These are phyloP conservation scores for Xylaria sp. DNA, from an alignment of 2,329 filamentous ascomycete species.

Conservation along the genomic window DNA sequence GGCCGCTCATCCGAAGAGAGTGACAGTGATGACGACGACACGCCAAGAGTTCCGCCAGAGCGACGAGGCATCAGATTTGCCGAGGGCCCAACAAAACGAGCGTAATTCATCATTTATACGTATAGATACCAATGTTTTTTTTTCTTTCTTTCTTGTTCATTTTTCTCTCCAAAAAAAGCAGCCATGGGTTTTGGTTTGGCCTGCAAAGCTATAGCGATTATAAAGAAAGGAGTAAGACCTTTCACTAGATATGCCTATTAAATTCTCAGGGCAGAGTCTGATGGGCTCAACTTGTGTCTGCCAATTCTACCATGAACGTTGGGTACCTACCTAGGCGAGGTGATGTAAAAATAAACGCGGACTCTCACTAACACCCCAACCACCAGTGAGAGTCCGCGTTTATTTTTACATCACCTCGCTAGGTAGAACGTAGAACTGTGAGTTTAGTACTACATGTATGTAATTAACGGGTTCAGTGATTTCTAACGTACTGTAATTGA, in stretches of 20 bases:
- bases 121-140: constrained; percentile 9
- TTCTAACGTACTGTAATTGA: background rate
- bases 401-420: too few relatives aligned
- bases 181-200: constrained; percentile 7
- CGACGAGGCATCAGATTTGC: constrained; percentile 71
- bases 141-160: background rate
- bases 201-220: constrained; percentile 22
- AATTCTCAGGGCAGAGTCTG: too few relatives aligned
- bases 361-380: too few relatives aligned
- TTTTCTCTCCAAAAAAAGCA: constrained; percentile 9
- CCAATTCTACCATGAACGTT: background rate
- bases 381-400: too few relatives aligned
- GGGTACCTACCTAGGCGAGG: too few relatives aligned
- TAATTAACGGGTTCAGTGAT: background rate
- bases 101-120: constrained; percentile 24
- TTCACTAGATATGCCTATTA: background rate
- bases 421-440: too few relatives aligned
- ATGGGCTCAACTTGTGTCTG: background rate
- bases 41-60: constrained; percentile 61
- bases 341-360: too few relatives aligned
- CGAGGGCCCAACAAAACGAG: constrained; percentile 54
- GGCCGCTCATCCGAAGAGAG: constrained; percentile 57
- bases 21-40: constrained; percentile 69
- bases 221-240: constrained; percentile 10
- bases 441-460: too few relatives aligned